These are phyloP conservation scores for Achlya hypogyna DNA, from an alignment of 352 stramenopile species.

Conservation along the genomic window DNA sequence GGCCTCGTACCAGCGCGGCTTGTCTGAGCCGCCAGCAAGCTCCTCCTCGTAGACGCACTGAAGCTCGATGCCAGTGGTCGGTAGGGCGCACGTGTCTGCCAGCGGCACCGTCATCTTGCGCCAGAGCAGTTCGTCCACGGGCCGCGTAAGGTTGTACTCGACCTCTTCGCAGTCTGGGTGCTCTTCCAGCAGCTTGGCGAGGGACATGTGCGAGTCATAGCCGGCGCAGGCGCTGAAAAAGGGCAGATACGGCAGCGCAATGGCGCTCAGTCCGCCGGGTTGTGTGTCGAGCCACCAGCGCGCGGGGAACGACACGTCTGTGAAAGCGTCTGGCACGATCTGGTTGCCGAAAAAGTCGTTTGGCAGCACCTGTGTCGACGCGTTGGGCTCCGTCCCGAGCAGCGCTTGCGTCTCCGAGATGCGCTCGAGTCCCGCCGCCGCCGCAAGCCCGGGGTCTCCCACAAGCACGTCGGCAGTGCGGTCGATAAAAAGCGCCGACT, in stretches of 20 bases:
- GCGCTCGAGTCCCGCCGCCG: conserved; percentile 42
- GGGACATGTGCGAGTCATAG: conserved; percentile 90
- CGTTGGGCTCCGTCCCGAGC: not conserved
- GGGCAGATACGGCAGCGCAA: conserved; percentile 91
- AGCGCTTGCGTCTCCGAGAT: conserved; percentile 30
- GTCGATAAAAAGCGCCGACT: conserved; percentile 81
- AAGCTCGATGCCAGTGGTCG: conserved; percentile 69
- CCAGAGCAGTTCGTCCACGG: conserved; percentile 89
- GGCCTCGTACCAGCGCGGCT: conserved; percentile 84
- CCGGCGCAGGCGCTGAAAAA: conserved; percentile 95
- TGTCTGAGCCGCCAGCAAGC: conserved; percentile 60
- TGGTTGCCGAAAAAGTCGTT: conserved; percentile 47
- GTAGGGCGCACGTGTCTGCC: conserved; percentile 70
- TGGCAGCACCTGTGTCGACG: conserved; percentile 27
- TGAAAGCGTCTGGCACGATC: conserved; percentile 32
- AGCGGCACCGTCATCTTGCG: conserved; percentile 70
- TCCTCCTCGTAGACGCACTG: conserved; percentile 88
- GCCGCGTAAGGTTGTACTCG: conserved; percentile 76
- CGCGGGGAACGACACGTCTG: conserved; percentile 34
- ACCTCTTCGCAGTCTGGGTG: conserved; percentile 90
- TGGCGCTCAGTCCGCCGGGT: conserved; percentile 42
- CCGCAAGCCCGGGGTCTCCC: conserved; percentile 61
- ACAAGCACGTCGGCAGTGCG: conserved; percentile 88
- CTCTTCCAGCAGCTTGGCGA: conserved; percentile 90
- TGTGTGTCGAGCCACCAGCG: conserved; percentile 72